Evolutionary conservation across 2,329 filamentous ascomycete species (phyloP).

Genomic region (Alternaria atra): DNA sequence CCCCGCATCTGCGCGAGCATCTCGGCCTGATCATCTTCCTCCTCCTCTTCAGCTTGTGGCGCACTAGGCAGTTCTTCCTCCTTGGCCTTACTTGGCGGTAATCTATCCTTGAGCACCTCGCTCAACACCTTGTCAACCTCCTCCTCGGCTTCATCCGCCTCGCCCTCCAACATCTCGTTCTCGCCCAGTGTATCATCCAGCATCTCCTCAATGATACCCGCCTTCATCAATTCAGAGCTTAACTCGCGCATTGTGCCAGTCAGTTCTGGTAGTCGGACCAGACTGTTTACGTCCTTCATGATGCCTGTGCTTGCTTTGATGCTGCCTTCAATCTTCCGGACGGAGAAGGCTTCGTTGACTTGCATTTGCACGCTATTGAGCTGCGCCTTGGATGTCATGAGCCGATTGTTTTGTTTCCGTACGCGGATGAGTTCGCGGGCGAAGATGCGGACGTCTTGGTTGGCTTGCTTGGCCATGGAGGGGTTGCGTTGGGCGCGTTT

Average conservation of each 20-base stretch:
- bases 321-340: conserved; percentile 94
- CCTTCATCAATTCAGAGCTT: conserved; percentile 86
- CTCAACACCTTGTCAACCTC: conserved; percentile 94
- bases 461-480: conserved; percentile 78
- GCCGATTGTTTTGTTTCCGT: conserved; percentile 75
- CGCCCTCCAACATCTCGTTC: conserved; percentile 70
- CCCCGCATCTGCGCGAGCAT: conserved; percentile 96
- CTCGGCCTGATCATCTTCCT: conserved; percentile 86
- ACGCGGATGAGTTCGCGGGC: conserved; percentile 86
- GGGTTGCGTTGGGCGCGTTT: conserved; percentile 83
- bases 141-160: conserved; percentile 73
- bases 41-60: conserved; percentile 69
- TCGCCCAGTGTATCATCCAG: conserved; percentile 84
- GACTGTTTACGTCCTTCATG: conserved; percentile 94
- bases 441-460: conserved; percentile 84
- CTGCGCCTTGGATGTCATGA: conserved; percentile 90
- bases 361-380: conserved; percentile 95
- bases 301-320: conserved; percentile 87
- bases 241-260: conserved; percentile 90
- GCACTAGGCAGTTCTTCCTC: conserved; percentile 62
- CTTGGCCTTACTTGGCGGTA: conserved; percentile 71
- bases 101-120: conserved; percentile 85
- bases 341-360: conserved; percentile 93
- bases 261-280: conserved; percentile 85
- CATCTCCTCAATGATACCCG: conserved; percentile 98